phyloP scores from a whole-genome alignment of 768 basidiomycete genomes.

The Boletales sp. region DNA sequence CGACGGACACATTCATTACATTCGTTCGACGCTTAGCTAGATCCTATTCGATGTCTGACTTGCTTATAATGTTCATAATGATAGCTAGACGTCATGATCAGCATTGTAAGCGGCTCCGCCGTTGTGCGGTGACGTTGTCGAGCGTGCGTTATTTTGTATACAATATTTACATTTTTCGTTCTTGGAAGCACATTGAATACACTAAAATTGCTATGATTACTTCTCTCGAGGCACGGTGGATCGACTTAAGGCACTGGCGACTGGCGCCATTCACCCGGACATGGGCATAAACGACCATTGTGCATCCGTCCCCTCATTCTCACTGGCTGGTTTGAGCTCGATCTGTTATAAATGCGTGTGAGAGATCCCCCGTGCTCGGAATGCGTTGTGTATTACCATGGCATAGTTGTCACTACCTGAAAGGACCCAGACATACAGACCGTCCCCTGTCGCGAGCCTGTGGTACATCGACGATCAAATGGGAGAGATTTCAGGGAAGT shows the following conservation, averaged over 20 bases:
- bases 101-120: too few relatives aligned
- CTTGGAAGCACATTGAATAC: too few relatives aligned
- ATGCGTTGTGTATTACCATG: background rate
- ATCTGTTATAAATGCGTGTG: background rate
- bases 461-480: background rate
- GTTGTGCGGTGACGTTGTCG: too few relatives aligned
- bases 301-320: background rate
- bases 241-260: too few relatives aligned
- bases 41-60: too few relatives aligned
- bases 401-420: background rate
- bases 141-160: too few relatives aligned
- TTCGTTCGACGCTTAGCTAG: constrained; percentile 15
- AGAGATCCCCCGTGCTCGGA: background rate
- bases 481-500: background rate
- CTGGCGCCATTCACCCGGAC: too few relatives aligned
- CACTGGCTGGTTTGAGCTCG: background rate
- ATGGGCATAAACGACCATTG: background rate
- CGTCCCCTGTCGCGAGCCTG: background rate
- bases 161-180: too few relatives aligned
- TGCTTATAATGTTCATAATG: too few relatives aligned
- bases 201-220: too few relatives aligned
- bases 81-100: too few relatives aligned
- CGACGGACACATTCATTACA: background rate
- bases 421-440: background rate
- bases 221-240: too few relatives aligned